A percentile compares a stretch with the other conserved stretches of the same genome.
Conservation (phyloP, 352 stramenopile species). For the Thraustochytrium sp. region DNA sequence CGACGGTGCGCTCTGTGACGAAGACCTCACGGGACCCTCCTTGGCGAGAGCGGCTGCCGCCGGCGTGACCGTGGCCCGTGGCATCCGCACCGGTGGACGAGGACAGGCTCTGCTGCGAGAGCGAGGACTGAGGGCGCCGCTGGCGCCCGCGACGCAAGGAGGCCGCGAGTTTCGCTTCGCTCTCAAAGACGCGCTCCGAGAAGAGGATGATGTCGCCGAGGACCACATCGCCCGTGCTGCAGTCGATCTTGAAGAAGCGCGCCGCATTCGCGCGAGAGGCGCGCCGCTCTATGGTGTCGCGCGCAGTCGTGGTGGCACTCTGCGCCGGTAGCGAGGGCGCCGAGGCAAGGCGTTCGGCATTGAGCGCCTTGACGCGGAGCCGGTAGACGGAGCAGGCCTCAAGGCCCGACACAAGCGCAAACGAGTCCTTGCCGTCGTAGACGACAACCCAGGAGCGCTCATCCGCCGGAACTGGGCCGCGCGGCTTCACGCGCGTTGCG, state of each 20-base stretch:
- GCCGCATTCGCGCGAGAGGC: slow-evolving; percentile 24
- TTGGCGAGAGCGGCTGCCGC: no score
- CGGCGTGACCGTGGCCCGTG: no score
- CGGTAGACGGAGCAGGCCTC: slow-evolving; percentile 71
- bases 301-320: slow-evolving; percentile 49
- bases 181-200: slow-evolving; percentile 70
- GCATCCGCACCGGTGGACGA: no score
- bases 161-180: no score
- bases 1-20: slow-evolving; percentile 6
- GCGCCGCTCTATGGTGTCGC: not conserved
- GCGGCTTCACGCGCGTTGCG: not conserved
- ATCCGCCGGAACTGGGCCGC: not conserved
- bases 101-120: slow-evolving; percentile 27
- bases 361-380: slow-evolving; percentile 70
- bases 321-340: slow-evolving; percentile 70
- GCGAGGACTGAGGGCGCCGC: no score
- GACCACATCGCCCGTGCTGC: slow-evolving; percentile 69
- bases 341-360: slow-evolving; percentile 59
- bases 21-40: not conserved
- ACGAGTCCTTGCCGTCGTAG: slow-evolving; percentile 69
- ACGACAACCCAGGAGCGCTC: slow-evolving; percentile 60
- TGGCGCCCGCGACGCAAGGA: no score
- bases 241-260: slow-evolving; percentile 51
- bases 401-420: slow-evolving; percentile 63
- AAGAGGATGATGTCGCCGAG: slow-evolving; percentile 81